Base-by-base conservation (phyloP, 768 basidiomycete genomes). In the Pleurotus tuoliensis region DNA sequence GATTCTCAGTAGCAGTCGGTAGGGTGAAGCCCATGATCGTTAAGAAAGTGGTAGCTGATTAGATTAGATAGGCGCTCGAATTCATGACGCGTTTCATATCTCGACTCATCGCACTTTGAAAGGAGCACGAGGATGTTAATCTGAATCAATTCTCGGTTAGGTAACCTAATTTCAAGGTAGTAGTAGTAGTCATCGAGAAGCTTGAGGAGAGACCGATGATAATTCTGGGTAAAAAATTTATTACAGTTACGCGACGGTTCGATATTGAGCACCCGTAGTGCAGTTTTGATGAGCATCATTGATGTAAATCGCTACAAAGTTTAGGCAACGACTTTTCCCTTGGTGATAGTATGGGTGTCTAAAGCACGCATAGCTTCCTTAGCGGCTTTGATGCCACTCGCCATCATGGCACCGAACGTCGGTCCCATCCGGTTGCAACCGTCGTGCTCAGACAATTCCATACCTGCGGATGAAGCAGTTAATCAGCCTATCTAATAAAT, bases 371-470 rank as follows among this genome's bases (percentile, higher is more conserved):
- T 77, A 1, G 84, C 84, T 64, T 87, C 85, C 57, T 82, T 77
- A 1, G 85, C 86, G 18, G 86, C 87, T 65, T 84, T 87, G 67
- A 87, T 80, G 4, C 89, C 88, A 66, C 84, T 87, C 5, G 76
- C 84, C 71, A 90, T 84, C 88, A 91, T 91, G 0, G 84, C 87
- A 20, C 87, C 89, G 61, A 90, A 91, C 3, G 88, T 89, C 4
- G 88, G 88, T 4, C 83, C 83, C 85, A 88, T 87, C 24, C 89
- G 78, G 73, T 88, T 87, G 22, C 82, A 82, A 12, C 89, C 89
- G 67, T 90, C 88, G 65, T 90, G 86, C 68, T 90, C 88, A 6
- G 86, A 86, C 50, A 92, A 75, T 69, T 92, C 89, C 89, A 90
- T 92, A 13, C 89, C 88, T 84, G 56, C 34, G 45, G 38, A 49